Base-by-base conservation (phyloP, 2,329 filamentous ascomycete genomes). In the Beauveria sp. region DNA sequence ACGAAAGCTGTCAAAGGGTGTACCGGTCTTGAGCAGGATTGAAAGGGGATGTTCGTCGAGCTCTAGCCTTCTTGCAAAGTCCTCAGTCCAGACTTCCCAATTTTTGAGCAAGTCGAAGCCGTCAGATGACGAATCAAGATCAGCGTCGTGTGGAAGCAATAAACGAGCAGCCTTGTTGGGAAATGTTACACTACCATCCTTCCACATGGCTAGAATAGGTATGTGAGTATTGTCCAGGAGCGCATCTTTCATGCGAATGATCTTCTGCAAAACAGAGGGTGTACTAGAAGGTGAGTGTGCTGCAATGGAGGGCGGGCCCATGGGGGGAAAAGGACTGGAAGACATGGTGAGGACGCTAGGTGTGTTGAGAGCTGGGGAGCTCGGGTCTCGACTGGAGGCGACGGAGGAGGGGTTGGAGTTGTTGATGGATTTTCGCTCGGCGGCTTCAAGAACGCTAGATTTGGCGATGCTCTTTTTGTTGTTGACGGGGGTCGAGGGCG, bases 181-280 rank as follows among this genome's bases (percentile, higher is more conserved):
- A 49, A 91, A 86, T 0, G 84, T 86, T 52, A 91, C 85, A 53
- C 84, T 88, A 58, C 88, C 85, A 65, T 93, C 90, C 69, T 87
- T 88, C 90, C 90, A 93, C 85, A 92, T 89, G 26, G 88, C 87
- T 50, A 92, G 77, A 24, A 91, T 87, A 0, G 90, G 89, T 69
- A 90, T 86, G 63, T 85, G 82, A 28, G 90, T 89, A 45, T 86
- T 89, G 69, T 91, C 88, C 7, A 93, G 75, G 22, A 93, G 79
- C 1, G 89, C 88, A 69, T 93, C 89, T 71, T 92, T 93, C 76
- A 93, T 84, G 56, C 86, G 78, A 8, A 83, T 85, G 60, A 90
- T 84, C 70, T 92, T 93, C 67, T 90, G 86, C 26, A 91, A 79
- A 14, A 88, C 77, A 0, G 88, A 88, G 0, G 87, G 85, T 2